phyloP scores from a whole-genome alignment of 2,329 filamentous ascomycete species.

The Phaeomoniella chlamydospora region DNA sequence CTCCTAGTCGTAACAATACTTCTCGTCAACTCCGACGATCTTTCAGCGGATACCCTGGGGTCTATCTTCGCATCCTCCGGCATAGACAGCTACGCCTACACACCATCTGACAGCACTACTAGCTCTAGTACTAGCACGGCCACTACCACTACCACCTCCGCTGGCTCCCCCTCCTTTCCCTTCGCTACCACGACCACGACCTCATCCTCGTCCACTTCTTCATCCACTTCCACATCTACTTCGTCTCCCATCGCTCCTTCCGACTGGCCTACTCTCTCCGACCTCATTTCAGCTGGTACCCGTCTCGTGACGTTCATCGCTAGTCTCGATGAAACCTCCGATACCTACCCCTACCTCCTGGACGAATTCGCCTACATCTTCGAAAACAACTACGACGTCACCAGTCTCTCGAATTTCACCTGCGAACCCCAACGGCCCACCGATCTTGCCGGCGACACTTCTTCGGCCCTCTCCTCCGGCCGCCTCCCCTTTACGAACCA shows the following conservation, averaged over 20 bases:
- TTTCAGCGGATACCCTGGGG: conserved; percentile 39
- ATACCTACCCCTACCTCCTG: conserved; percentile 28
- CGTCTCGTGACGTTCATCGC: conserved; percentile 59
- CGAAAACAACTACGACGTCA: conserved; percentile 57
- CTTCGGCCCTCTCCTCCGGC: conserved; percentile 37
- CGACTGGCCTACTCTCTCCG: conserved; percentile 58
- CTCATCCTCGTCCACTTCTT: conserved; percentile 45
- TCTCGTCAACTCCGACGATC: conserved; percentile 54
- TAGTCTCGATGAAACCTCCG: conserved; percentile 21
- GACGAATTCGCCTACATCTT: conserved; percentile 40
- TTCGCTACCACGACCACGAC: conserved; percentile 43
- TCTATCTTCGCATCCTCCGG: conserved; percentile 41
- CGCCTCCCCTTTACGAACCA: conserved; percentile 67
- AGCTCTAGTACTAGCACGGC: conserved; percentile 17
- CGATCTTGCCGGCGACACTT: conserved; percentile 29
- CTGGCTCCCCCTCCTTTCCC: no score
- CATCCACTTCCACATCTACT: no score
- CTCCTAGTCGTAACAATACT: conserved; percentile 55
- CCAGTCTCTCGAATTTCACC: conserved; percentile 49
- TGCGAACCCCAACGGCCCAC: conserved; percentile 56
- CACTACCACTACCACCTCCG: conserved; percentile 13
- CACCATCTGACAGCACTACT: conserved; percentile 23
- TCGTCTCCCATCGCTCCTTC: conserved; percentile 12
- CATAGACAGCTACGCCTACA: conserved; percentile 48
- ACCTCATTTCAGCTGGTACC: conserved; percentile 49